A percentile compares a stretch with the other conserved stretches of the same genome.
These are phyloP conservation scores for Collybiopsis confluens DNA, from an alignment of 768 basidiomycete genomes.

Conservation along the genomic window DNA sequence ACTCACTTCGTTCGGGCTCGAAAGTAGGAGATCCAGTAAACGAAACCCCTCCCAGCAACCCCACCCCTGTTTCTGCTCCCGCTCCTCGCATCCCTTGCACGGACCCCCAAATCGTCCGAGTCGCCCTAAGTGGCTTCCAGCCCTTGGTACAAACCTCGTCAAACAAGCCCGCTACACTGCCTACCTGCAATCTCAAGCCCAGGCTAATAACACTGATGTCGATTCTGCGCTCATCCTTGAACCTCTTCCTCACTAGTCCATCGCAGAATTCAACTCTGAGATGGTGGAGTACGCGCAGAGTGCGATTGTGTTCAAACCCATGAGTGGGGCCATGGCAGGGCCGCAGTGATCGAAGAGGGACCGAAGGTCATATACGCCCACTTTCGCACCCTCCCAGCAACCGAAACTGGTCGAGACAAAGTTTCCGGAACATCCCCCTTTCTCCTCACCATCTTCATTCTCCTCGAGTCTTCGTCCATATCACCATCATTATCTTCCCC, in stretches of 20 bases:
- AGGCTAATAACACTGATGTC: conserved; percentile 16
- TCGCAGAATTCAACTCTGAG: conserved; percentile 76
- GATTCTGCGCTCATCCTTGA: conserved; percentile 42
- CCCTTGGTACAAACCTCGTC: conserved; percentile 74
- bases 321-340: too few relatives aligned
- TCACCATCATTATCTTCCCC: too few relatives aligned
- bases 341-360: too few relatives aligned
- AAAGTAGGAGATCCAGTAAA: conserved; percentile 17
- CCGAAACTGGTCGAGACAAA: too few relatives aligned
- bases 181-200: conserved; percentile 73
- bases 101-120: conserved; percentile 78
- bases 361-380: too few relatives aligned
- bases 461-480: too few relatives aligned
- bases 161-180: conserved; percentile 85
- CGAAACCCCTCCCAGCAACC: conserved; percentile 16
- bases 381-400: too few relatives aligned
- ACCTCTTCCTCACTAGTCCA: conserved; percentile 51
- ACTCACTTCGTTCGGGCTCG: conserved; percentile 24
- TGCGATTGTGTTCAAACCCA: too few relatives aligned
- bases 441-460: too few relatives aligned
- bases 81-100: conserved; percentile 50
- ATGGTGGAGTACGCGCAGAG: conserved; percentile 83
- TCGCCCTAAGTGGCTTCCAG: conserved; percentile 85
- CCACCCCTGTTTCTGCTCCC: conserved; percentile 20
- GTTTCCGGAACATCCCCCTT: too few relatives aligned